Conservation (phyloP, 139 green algal genomes). For the Closterium sp. region DNA sequence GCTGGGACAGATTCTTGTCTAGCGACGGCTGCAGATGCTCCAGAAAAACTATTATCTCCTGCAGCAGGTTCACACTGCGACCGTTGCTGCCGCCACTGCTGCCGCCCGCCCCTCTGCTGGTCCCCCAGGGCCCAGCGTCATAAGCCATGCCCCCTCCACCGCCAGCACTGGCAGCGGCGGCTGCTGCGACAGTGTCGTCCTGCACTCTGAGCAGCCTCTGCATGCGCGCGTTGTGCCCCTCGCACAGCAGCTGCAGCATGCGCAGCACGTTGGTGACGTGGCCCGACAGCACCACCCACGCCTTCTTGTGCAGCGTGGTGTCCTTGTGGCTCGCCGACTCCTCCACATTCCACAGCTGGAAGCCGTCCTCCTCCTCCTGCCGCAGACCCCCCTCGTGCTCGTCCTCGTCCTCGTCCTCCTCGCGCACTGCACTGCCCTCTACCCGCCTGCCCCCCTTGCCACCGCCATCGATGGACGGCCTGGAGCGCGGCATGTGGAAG, state of each 20-base stretch:
- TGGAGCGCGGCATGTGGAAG: not conserved
- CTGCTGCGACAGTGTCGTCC: not conserved
- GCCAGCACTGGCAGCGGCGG: not conserved
- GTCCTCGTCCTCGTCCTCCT: not conserved
- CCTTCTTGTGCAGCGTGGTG: conserved; percentile 3
- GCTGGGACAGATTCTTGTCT: not conserved
- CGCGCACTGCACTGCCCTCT: not conserved
- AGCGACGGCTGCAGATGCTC: conserved; percentile 11
- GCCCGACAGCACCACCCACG: not conserved
- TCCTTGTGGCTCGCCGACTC: not conserved
- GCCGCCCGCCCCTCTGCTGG: not conserved
- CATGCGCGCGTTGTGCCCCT: conserved; percentile 7
- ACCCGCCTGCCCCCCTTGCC: not conserved
- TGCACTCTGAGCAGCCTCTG: conserved; percentile 9
- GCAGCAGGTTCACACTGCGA: conserved; percentile 1
- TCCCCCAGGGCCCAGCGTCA: not conserved
- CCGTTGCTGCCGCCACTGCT: not conserved
- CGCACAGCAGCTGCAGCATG: conserved; percentile 11
- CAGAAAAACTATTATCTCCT: conserved; percentile 7
- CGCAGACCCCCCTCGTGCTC: not conserved
- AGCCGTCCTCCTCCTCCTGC: conserved; percentile 4
- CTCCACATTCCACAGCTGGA: not conserved
- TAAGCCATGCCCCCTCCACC: not conserved
- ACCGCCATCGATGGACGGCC: not conserved
- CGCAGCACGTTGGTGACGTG: not conserved